Base-by-base conservation (phyloP, 202 grass and related monocot genomes). In the Musa balbisiana region DNA sequence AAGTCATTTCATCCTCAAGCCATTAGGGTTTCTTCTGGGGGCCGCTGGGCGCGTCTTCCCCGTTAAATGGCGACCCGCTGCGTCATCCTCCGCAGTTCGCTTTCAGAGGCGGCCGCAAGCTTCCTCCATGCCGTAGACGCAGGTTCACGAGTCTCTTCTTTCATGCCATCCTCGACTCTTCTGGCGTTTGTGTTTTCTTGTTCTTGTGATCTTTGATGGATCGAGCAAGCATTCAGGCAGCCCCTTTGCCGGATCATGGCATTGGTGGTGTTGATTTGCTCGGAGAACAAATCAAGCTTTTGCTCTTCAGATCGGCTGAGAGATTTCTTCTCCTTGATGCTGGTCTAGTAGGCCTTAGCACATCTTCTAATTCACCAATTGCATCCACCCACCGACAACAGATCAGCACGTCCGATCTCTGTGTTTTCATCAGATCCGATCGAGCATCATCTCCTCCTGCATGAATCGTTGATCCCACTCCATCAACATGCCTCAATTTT, bases 181-280 rank as follows among this genome's bases (percentile, higher is more conserved):
- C 4, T 43, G 5, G 4, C 33, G 33, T 43, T 43, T 43, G 33
- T 43, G 33, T 43, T 43, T 43, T 43, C 33, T 43, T 43, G 33
- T 3, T 20, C 9, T 70, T 70, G 12, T 51, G 49, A 1, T 51
- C 12, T 51, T 51, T 14, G 17, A 21, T n/a, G 23, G 10, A 10
- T 12, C 63, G 67, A 70, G 67, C 49, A 51, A 70, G 9, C 15
- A 70, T 20, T 70, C 85, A 83, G 89, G 83, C 85, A 79, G 67
- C 79, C 82, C 80, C 67, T 70, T 51, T 21, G 67, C 27, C 49
- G 17, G 15, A n/a, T 51, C 67, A 20, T 51, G 43, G 67, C 67
- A n/a, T 51, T n/a, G 67, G 80, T 75, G 80, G 84, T 78, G 80
- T 83, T 86, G 16, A 75, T 60, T 86, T 80, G 84, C 80, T 86